Evolutionary conservation across 768 basidiomycete genomes (phyloP), one percentile per base, ranked within the genome.

Genomic region (Lactarius vividus): DNA sequence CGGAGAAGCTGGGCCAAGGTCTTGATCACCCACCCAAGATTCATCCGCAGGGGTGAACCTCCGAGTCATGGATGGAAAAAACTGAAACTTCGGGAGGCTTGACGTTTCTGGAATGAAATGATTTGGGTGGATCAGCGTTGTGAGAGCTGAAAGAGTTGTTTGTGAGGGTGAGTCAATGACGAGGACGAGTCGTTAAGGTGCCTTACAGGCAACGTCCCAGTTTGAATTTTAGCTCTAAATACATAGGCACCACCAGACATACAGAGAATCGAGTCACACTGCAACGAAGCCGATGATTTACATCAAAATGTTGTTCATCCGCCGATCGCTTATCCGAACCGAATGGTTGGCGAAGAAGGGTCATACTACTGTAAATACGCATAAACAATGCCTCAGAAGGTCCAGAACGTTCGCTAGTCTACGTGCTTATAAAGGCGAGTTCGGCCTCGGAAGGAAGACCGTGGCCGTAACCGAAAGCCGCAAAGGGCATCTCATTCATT

Each of bases 1-100:
- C 10, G 67, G 64, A 10, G 66, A 57, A n/a, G 67, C 35, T 8
- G 20, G 58, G 23, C 37, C 18, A 13, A 44, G 31, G 31, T 3
- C 18, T 10, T 44, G 39, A 18, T 39, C 61, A 31, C 59, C 66
- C 23, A 39, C 8, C 56, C 65, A 66, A 33, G 26, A 15, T 7
- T 31, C 56, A 10, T 49, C 59, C 23, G 29, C 28, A 26, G 42
- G 37, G 6, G 31, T 16, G 13, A 20, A 18, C 0, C n/a, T 8
- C 4, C 37, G 60, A n/a, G 13, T 18, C 65, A 66, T 66, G 33
- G 23, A 8, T 26, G 26, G 49, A 57, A 23, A 9, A 16, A 15
- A 15, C 33, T 4, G 26, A 16, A 26, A 28, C 31, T n/a, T 53
- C n/a, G 61, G 54, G 26, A 33, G 33, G 44, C 44, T 23, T 23